Evolutionary conservation across 805 yeast species (phyloP), one percentile per base, ranked within the genome.

Genomic region (Starmerella geochares): DNA sequence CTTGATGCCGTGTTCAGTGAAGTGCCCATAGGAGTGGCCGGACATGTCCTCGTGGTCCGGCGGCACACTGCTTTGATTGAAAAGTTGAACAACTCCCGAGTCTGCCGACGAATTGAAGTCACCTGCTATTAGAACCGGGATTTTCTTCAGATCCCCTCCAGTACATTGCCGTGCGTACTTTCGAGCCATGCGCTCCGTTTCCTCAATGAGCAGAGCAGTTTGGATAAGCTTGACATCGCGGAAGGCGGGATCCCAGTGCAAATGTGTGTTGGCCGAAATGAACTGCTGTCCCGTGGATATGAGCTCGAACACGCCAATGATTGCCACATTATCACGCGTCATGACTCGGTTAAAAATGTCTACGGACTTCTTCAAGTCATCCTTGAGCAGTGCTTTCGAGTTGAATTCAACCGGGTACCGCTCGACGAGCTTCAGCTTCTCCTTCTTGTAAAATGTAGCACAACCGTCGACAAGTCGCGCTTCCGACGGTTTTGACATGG

Each of bases 191-290:
- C 69, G 69, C 62, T 86, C 92, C 62, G 94, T 67, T 67, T 92
- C 95, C 60, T 90, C 96, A 60, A 92, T 69, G 55, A 92, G 70
- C 25, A 92, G 82, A 38, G 95, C 96, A 49, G 85, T 92, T 71
- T 92, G 98, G 69, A 92, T 82, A 2, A 96, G 79, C 66, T 92
- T 92, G 50, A 92, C 99, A 68, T 92, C 99, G 64, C 86, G 86
- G 63, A 81, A 85, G 45, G 84, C 86, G 3, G 98, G 98, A 70
- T 92, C 96, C 97, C 98, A 92, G 66, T 90, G 96, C 65, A 92
- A 77, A 73, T 92, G 99, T 0, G 97, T 90, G 61, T 87, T 90
- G 3, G 84, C 87, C 32, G 86, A 72, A 57, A 85, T 73, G 33
- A 90, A 67, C 54, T 76, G 75, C 63, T 81, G 83, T 16, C 88